Evolutionary conservation across 1,284 basidiomycete species (phyloP), one percentile per base, ranked within the genome.

Genomic region (Coniferiporia sulphurascens): DNA sequence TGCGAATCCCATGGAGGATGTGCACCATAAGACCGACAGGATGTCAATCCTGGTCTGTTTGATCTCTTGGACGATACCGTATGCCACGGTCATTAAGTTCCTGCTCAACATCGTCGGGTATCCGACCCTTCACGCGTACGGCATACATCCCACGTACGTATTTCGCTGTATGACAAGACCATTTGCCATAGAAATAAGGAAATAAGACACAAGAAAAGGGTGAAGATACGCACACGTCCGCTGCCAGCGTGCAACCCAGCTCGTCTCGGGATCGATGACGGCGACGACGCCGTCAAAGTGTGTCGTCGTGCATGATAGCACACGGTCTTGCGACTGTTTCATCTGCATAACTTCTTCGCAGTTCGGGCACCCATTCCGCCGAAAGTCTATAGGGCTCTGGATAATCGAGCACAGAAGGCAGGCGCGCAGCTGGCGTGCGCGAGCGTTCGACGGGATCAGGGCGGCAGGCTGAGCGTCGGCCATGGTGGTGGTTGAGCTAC

Each of bases 201-300:
- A 15, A 41, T 41, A 41, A 51, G 50, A 56, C 48, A 55, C 48
- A 41, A 55, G n/a, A 41, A 55, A 3, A 22, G 21, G 1, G 49
- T 48, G 34, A 22, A 12, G 45, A 22, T 13, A 82, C 89, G 65
- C 65, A 94, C 93, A 85, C 65, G 88, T 92, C 69, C 93, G 77
- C 72, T 96, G 93, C 93, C 93, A 96, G 65, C 89, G 80, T 13
- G 93, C 92, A 9, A 98, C 95, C 96, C 96, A 99, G 73, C 93
- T 95, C 62, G 85, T 82, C 66, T 93, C 88, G 1, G 95, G 91
- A 67, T 93, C 85, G 58, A 95, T 85, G 64, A 95, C 85, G 4
- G 94, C 86, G 66, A 98, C 92, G 53, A 94, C 82, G 17, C 97
- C 97, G 68, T 98, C 96, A 68, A 91, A 99, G 65, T 92, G 88